Percentiles rank a stretch among this genome's conserved stretches.
These are phyloP conservation scores for Boletus reticulatus DNA, from an alignment of 768 basidiomycete genomes.

Conservation along the genomic window DNA sequence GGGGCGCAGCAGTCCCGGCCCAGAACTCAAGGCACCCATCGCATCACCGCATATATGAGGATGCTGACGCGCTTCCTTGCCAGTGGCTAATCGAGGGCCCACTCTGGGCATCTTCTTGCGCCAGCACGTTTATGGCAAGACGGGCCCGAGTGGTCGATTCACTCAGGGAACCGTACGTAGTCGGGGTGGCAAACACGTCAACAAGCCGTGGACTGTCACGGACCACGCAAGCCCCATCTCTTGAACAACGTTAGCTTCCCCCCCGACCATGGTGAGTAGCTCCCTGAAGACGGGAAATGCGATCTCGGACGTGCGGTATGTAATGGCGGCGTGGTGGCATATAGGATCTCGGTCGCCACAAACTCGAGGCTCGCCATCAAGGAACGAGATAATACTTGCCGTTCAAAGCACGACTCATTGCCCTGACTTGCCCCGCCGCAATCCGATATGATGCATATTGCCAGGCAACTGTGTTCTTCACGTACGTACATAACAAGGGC, in stretches of 20 bases:
- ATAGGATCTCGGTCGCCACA: background rate
- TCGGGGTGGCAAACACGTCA: constrained; percentile 10
- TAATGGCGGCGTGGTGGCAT: too few relatives aligned
- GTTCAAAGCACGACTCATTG: background rate
- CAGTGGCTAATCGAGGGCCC: constrained; percentile 7
- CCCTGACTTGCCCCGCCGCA: background rate
- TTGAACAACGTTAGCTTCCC: background rate
- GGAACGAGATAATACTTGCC: constrained; percentile 1
- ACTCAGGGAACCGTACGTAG: constrained; percentile 1
- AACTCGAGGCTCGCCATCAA: background rate
- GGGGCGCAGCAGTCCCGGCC: constrained; percentile 1
- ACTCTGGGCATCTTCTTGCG: constrained; percentile 16
- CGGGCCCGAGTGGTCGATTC: constrained; percentile 1
- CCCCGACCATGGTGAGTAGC: too few relatives aligned
- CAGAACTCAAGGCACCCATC: constrained; percentile 13
- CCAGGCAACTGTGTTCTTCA: constrained; percentile 21
- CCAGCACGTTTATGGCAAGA: constrained; percentile 16
- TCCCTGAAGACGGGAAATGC: too few relatives aligned
- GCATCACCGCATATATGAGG: constrained; percentile 9
- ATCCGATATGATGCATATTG: constrained; percentile 1
- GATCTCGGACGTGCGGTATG: too few relatives aligned
- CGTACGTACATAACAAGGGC: constrained; percentile 18
- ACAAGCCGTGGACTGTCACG: background rate
- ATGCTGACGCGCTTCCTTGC: background rate
- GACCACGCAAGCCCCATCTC: too few relatives aligned